A percentile compares a stretch with the other conserved stretches of the same genome.
Conservation (phyloP, 208 protist species). For the Trypanosoma cruzi region DNA sequence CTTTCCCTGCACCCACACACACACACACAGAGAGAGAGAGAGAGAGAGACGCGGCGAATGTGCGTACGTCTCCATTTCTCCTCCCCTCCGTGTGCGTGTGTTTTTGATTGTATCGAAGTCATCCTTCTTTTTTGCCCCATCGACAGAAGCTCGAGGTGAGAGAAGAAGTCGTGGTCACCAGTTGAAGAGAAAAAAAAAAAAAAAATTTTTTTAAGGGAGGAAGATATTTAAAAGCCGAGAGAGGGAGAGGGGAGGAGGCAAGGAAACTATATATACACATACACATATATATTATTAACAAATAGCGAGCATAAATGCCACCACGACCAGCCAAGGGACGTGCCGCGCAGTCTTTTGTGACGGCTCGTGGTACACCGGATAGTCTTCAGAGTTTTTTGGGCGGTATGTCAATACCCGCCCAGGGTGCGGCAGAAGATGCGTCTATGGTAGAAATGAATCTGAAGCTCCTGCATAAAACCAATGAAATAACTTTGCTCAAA, state of each 20-base stretch:
- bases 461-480: slow-evolving; percentile 75
- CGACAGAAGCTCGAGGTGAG: not conserved
- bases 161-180: not conserved
- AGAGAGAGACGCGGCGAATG: not conserved
- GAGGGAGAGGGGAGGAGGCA: not conserved
- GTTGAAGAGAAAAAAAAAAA: not conserved
- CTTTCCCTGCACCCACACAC: no score
- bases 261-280: not conserved
- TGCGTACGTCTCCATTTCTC: not conserved
- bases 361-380: slow-evolving; percentile 47
- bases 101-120: not conserved
- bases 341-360: slow-evolving; percentile 53
- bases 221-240: no score
- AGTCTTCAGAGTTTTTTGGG: slow-evolving; percentile 72
- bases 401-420: slow-evolving; percentile 37
- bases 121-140: not conserved
- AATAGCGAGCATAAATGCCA: slow-evolving; percentile 4
- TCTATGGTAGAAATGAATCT: slow-evolving; percentile 61
- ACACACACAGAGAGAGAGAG: no score
- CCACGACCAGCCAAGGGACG: slow-evolving; percentile 64
- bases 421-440: slow-evolving; percentile 19
- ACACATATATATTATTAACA: slow-evolving; percentile 8
- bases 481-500: slow-evolving; percentile 89
- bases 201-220: no score
- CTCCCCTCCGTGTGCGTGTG: not conserved